Percentiles rank a stretch among this genome's conserved stretches.
phyloP scores from a whole-genome alignment of 2,329 filamentous ascomycete genomes.

The Tolypocladium capitatum region DNA sequence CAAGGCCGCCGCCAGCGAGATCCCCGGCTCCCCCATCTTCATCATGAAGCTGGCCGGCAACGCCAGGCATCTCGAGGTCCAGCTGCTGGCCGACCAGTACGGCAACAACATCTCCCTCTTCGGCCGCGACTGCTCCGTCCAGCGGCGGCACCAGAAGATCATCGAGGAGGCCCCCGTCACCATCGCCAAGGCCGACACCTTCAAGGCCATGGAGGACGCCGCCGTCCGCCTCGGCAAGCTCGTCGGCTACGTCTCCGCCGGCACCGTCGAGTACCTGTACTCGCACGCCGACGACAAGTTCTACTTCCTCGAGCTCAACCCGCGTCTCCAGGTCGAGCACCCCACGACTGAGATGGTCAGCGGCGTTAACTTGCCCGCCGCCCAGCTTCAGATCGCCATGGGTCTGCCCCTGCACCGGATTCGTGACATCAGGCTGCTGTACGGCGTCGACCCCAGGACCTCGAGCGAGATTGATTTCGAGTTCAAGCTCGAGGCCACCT shows the following conservation, averaged over 20 bases:
- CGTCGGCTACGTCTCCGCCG: conserved; percentile 95
- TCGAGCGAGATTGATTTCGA: conserved; percentile 88
- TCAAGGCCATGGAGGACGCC: conserved; percentile 92
- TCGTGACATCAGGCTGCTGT: conserved; percentile 88
- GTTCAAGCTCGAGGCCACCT: conserved; percentile 76
- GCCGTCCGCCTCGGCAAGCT: conserved; percentile 87
- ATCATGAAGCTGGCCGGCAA: conserved; percentile 99
- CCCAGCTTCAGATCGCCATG: conserved; percentile 98
- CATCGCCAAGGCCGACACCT: conserved; percentile 78
- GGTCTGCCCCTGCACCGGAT: conserved; percentile 92
- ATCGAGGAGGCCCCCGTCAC: conserved; percentile 98
- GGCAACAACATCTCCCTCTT: conserved; percentile 99
- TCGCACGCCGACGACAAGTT: conserved; percentile 97
- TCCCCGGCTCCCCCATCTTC: conserved; percentile 97
- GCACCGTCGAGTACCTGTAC: conserved; percentile 98
- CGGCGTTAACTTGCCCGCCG: conserved; percentile 91
- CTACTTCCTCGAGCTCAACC: conserved; percentile 98
- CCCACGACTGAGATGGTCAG: conserved; percentile 99
- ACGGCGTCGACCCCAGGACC: conserved; percentile 85
- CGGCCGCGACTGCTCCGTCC: conserved; percentile 95
- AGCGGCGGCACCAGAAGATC: conserved; percentile 98
- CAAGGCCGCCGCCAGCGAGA: conserved; percentile 92
- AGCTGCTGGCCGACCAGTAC: conserved; percentile 95
- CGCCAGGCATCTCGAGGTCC: conserved; percentile 91
- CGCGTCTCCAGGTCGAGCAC: conserved; percentile 98